Evolutionary conservation across 805 yeast genomes (phyloP).

Genomic region (Candida ovalis): DNA sequence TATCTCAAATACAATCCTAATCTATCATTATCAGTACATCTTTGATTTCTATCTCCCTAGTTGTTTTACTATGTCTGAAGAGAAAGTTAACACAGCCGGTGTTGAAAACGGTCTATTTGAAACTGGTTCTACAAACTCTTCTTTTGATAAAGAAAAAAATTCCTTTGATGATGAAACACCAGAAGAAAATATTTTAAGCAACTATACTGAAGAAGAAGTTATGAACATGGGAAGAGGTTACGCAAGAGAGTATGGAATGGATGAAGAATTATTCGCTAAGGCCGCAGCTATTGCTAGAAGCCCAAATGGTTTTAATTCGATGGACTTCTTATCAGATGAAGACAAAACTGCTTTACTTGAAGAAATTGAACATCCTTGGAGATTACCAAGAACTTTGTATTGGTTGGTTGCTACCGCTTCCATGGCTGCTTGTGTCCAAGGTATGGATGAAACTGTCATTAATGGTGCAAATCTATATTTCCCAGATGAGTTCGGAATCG

Average conservation of each 20-base stretch:
- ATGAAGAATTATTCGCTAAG: constrained; percentile 54
- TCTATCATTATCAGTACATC: not conserved
- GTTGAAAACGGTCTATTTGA: constrained; percentile 15
- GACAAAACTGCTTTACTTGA: constrained; percentile 48
- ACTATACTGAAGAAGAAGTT: constrained; percentile 59
- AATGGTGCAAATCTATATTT: constrained; percentile 69
- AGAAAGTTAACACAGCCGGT: constrained; percentile 1
- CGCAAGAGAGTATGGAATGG: constrained; percentile 53
- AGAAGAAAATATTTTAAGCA: constrained; percentile 46
- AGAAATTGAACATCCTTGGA: constrained; percentile 46
- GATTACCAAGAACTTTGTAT: constrained; percentile 42
- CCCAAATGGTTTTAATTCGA: constrained; percentile 52
- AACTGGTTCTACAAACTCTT: constrained; percentile 6
- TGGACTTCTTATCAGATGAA: constrained; percentile 51
- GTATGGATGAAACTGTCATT: constrained; percentile 75
- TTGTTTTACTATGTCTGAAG: constrained; percentile 7
- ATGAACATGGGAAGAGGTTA: constrained; percentile 68
- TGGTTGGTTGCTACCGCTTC: constrained; percentile 62
- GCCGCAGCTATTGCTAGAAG: constrained; percentile 67
- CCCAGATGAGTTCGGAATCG: constrained; percentile 53
- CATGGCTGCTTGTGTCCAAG: constrained; percentile 75
- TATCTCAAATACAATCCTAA: not conserved
- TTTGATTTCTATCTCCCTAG: too few species aligned
- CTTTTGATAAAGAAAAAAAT: constrained; percentile 5
- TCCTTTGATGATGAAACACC: not conserved